A percentile compares a stretch with the other conserved stretches of the same genome.
Evolutionary conservation across 1,139 yeast species (phyloP).

Genomic region (Eremothecium coryli): DNA sequence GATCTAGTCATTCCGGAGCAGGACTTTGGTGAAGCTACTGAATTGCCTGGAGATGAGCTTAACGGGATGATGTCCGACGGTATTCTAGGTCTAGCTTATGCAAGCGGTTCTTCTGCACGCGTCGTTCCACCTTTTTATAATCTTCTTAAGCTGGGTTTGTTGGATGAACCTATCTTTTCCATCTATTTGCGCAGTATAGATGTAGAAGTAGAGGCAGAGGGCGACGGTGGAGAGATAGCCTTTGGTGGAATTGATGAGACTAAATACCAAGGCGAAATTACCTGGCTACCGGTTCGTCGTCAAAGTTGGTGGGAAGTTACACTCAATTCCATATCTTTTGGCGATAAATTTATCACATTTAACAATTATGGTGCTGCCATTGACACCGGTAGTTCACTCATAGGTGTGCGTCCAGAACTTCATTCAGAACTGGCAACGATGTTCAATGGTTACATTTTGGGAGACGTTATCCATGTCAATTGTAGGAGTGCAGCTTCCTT

Average conservation of each 20-base stretch:
- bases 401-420: slow-evolving; percentile 91
- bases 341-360: slow-evolving; percentile 81
- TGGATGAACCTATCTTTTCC: slow-evolving; percentile 78
- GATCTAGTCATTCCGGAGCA: slow-evolving; percentile 77
- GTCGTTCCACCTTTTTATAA: slow-evolving; percentile 91
- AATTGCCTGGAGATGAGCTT: slow-evolving; percentile 94
- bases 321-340: slow-evolving; percentile 81
- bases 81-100: slow-evolving; percentile 76
- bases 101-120: slow-evolving; percentile 76
- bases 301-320: slow-evolving; percentile 99
- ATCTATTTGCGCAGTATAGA: slow-evolving; percentile 78
- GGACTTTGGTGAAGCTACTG: slow-evolving; percentile 93
- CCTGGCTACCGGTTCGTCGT: slow-evolving; percentile 96
- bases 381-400: slow-evolving; percentile 95
- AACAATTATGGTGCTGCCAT: slow-evolving; percentile 89
- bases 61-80: slow-evolving; percentile 98
- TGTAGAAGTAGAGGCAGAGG: slow-evolving; percentile 45
- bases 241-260: slow-evolving; percentile 86
- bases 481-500: slow-evolving; percentile 73
- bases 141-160: slow-evolving; percentile 69
- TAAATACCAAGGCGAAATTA: slow-evolving; percentile 68
- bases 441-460: slow-evolving; percentile 89
- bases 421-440: slow-evolving; percentile 67
- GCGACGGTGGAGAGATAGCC: slow-evolving; percentile 77
- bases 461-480: slow-evolving; percentile 90